Conservation (phyloP, 106 monocot species). For the Apostasia shenzhenica region DNA sequence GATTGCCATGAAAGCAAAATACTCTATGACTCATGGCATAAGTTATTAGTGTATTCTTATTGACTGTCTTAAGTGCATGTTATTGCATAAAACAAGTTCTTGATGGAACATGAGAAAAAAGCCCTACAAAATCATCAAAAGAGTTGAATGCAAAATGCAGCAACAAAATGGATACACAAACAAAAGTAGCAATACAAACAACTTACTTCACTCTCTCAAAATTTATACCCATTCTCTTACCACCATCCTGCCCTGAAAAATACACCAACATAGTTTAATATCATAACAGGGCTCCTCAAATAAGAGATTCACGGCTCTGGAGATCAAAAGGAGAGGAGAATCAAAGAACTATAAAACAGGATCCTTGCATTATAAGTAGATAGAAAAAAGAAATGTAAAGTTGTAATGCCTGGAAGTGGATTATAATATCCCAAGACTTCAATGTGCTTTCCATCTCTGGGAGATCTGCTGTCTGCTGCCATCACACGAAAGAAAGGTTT, state of each 20-base stretch:
- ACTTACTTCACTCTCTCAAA: constrained; percentile 25
- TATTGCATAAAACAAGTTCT: no score
- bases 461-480: constrained; percentile 85
- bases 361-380: neutral
- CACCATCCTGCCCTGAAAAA: constrained; percentile 24
- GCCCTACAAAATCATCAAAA: no score
- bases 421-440: constrained; percentile 93
- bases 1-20: no score
- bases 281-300: neutral
- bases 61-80: no score
- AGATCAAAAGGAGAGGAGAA: no score
- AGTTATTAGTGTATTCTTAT: no score
- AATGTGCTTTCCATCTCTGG: constrained; percentile 87
- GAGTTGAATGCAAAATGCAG: neutral
- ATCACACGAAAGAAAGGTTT: constrained; percentile 84
- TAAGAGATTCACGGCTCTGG: no score
- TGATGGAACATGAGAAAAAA: no score
- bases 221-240: constrained; percentile 20
- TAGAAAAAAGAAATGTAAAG: neutral
- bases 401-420: constrained; percentile 63
- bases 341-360: neutral
- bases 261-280: neutral
- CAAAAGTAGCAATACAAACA: neutral
- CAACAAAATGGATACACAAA: neutral
- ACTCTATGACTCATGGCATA: no score